Percentiles rank a stretch among this genome's conserved stretches.
Conservation (phyloP, 768 basidiomycete genomes). For the Trichaptum fuscoviolaceum region DNA sequence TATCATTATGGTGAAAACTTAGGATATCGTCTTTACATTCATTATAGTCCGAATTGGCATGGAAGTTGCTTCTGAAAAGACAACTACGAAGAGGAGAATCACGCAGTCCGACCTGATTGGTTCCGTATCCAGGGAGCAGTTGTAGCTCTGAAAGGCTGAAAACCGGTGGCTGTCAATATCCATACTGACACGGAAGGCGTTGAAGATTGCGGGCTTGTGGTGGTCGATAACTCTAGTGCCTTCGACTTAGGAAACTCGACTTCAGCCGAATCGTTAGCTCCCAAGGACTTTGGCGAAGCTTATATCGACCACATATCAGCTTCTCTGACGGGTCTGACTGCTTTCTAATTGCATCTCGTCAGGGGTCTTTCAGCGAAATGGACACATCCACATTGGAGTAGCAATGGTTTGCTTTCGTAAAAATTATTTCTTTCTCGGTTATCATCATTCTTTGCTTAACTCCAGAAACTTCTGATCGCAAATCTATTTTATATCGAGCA, state of each 20-base stretch:
- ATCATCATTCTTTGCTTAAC: too few relatives aligned
- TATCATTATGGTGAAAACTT: not conserved
- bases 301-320: too few relatives aligned
- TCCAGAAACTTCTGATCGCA: too few relatives aligned
- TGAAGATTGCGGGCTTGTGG: not conserved
- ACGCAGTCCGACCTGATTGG: not conserved
- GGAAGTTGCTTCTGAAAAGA: not conserved
- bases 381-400: too few relatives aligned
- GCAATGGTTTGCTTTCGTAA: too few relatives aligned
- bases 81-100: not conserved
- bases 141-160: not conserved
- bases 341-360: too few relatives aligned
- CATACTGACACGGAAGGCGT: not conserved
- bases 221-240: not conserved
- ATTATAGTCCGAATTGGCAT: not conserved
- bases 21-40: not conserved
- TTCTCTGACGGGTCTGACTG: too few relatives aligned
- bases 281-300: not conserved
- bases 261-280: not conserved
- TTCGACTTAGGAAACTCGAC: not conserved
- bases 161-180: not conserved
- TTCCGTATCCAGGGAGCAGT: not conserved
- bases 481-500: too few relatives aligned
- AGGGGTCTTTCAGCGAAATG: too few relatives aligned
- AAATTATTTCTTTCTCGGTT: too few relatives aligned